Conservation (phyloP, 1,284 basidiomycete species). For the Fomitopsis palustris region DNA sequence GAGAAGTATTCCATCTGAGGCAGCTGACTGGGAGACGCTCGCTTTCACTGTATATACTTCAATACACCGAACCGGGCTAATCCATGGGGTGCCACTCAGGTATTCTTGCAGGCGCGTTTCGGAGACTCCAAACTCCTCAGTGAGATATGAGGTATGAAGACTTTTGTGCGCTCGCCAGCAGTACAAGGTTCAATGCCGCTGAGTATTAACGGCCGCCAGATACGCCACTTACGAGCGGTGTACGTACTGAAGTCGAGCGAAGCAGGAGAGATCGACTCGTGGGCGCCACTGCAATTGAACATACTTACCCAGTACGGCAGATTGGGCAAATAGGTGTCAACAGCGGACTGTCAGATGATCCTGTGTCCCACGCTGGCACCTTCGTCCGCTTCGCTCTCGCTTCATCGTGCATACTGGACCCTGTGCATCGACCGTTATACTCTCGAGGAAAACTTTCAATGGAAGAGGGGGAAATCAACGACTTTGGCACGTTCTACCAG, state of each 20-base stretch:
- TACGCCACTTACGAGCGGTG: not conserved
- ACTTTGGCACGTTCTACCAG: not conserved
- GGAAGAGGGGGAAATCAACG: conserved; percentile 17
- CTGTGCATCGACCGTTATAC: not conserved
- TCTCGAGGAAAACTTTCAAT: not conserved
- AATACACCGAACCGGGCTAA: not conserved
- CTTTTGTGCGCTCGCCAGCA: no score
- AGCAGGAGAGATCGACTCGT: not conserved
- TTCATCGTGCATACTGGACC: not conserved
- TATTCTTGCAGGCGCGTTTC: no score
- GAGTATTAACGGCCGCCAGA: not conserved
- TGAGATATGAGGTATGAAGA: no score
- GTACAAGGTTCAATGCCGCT: not conserved
- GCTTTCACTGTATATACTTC: not conserved
- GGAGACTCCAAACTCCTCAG: no score
- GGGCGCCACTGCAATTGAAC: conserved; percentile 10
- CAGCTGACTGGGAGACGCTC: not conserved
- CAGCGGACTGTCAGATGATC: not conserved
- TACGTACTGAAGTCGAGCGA: not conserved
- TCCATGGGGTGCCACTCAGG: no score
- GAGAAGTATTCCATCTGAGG: conserved; percentile 45
- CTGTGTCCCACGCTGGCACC: not conserved
- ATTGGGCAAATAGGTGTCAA: not conserved
- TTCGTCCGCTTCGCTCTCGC: not conserved
- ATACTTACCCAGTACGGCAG: not conserved